Percentiles rank a stretch among this genome's conserved stretches.
Conservation (phyloP, 805 yeast genomes). For the Yamadazyma sp. region DNA sequence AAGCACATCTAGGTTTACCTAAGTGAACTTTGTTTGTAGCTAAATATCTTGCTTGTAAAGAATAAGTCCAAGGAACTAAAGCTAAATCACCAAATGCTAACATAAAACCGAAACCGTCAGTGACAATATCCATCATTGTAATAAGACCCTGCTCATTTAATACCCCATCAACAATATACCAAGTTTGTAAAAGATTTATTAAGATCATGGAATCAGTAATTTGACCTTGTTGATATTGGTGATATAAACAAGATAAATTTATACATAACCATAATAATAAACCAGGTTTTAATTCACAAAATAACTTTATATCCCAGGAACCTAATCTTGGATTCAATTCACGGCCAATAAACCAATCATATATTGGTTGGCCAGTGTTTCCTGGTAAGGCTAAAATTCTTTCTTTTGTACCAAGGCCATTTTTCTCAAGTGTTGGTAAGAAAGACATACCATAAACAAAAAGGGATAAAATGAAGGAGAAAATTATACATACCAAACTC, state of each 20-base stretch:
- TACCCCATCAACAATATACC: conserved; percentile 89
- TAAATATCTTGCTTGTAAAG: conserved; percentile 79
- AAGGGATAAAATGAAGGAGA: conserved; percentile 60
- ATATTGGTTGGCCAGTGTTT: conserved; percentile 68
- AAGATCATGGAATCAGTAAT: conserved; percentile 71
- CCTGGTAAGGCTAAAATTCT: conserved; percentile 83
- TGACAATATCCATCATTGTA: conserved; percentile 93
- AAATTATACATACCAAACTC: conserved; percentile 58
- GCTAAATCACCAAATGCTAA: conserved; percentile 90
- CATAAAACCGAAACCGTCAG: conserved; percentile 98
- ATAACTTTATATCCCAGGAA: conserved; percentile 80
- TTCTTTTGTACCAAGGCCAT: conserved; percentile 57
- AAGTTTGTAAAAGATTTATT: conserved; percentile 67
- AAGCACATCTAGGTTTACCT: conserved; percentile 36
- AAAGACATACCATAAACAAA: conserved; percentile 70
- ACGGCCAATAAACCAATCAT: conserved; percentile 97
- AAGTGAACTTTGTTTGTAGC: conserved; percentile 50
- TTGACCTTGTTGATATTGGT: conserved; percentile 63
- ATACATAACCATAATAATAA: conserved; percentile 80
- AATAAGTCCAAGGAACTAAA: conserved; percentile 88
- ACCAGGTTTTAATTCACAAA: conserved; percentile 94
- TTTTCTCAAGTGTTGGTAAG: conserved; percentile 48
- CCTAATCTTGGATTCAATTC: conserved; percentile 92
- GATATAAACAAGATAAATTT: conserved; percentile 76
- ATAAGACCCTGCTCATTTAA: conserved; percentile 85